Evolutionary conservation across 108 stramenopile genomes (phyloP).

Genomic region (Nitzschia putrida): DNA sequence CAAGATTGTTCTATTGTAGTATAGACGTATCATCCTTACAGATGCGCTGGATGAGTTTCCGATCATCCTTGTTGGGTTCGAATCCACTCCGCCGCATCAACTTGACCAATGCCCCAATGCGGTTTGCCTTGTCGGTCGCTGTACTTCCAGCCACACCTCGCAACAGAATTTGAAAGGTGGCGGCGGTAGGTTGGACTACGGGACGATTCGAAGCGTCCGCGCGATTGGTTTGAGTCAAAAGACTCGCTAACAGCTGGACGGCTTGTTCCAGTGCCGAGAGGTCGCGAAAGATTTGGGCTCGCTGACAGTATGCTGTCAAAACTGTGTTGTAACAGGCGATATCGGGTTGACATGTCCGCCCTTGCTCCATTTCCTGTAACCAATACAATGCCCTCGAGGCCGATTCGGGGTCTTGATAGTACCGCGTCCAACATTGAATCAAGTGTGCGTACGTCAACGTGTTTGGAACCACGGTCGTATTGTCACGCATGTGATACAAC

Average conservation of each 20-base stretch:
- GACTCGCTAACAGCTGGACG: neutral
- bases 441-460: constrained; percentile 45
- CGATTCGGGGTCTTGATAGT: constrained; percentile 15
- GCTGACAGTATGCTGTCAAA: constrained; percentile 47
- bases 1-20: no score
- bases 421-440: constrained; percentile 33
- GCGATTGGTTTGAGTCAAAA: neutral
- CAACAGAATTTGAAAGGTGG: constrained; percentile 15
- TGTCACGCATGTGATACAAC: constrained; percentile 44
- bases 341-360: constrained; percentile 42
- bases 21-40: no score
- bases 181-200: neutral
- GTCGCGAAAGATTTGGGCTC: constrained; percentile 2
- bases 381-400: constrained; percentile 48
- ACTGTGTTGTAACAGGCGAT: constrained; percentile 58
- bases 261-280: constrained; percentile 5
- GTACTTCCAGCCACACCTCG: constrained; percentile 11
- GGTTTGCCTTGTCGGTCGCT: constrained; percentile 7
- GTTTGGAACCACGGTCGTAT: constrained; percentile 15
- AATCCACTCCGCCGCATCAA: constrained; percentile 6
- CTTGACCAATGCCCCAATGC: neutral
- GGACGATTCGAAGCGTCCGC: neutral
- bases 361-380: constrained; percentile 38
- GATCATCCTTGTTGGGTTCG: neutral
- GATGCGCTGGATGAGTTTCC: constrained; percentile 5